These are phyloP conservation scores for Aphanomyces euteiches DNA, from an alignment of 352 stramenopile species.

Conservation along the genomic window DNA sequence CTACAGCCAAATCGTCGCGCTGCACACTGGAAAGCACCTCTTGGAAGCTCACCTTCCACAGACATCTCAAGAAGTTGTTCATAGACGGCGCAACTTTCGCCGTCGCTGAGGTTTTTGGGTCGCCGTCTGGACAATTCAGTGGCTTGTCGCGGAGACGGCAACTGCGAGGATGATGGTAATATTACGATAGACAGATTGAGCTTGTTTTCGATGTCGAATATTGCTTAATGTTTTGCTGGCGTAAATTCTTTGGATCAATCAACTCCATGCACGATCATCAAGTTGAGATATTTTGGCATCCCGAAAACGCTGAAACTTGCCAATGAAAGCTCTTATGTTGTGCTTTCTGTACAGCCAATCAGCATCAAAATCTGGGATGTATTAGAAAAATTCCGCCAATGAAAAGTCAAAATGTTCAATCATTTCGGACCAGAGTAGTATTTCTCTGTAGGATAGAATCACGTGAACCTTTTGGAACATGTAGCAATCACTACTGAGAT, in stretches of 20 bases:
- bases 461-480: too few species aligned
- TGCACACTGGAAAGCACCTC: background rate
- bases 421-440: too few species aligned
- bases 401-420: too few species aligned
- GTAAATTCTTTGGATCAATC: background rate
- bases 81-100: background rate
- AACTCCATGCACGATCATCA: too few species aligned
- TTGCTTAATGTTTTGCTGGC: slow-evolving; percentile 2
- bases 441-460: too few species aligned
- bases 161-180: background rate
- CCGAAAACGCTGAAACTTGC: too few species aligned
- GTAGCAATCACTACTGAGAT: too few species aligned
- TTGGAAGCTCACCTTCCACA: background rate
- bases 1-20: background rate
- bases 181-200: background rate
- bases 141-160: background rate
- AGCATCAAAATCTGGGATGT: too few species aligned
- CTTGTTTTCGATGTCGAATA: background rate
- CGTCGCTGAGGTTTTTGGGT: background rate
- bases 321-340: too few species aligned
- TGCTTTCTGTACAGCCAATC: too few species aligned
- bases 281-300: too few species aligned
- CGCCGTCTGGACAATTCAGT: background rate
- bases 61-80: background rate
- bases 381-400: too few species aligned